Conservation (phyloP, 2,329 filamentous ascomycete species). For the Alternaria ventricosa region DNA sequence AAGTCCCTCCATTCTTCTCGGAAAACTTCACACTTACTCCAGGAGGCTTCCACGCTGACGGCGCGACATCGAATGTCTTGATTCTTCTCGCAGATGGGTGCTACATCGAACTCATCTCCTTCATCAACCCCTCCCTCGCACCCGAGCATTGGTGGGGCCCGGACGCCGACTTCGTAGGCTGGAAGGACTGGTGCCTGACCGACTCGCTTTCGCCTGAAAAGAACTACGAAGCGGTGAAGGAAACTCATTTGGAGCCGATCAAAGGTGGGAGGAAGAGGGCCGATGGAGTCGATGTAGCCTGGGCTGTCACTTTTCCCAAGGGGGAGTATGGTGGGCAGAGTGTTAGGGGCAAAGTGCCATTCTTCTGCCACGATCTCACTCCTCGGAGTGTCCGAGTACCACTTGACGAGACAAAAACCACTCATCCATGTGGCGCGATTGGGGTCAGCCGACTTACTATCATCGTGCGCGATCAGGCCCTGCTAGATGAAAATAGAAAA, state of each 20-base stretch:
- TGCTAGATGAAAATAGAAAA: constrained; percentile 19
- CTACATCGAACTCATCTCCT: constrained; percentile 72
- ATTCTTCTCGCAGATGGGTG: constrained; percentile 68
- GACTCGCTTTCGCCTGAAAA: constrained; percentile 12
- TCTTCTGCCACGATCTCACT: constrained; percentile 67
- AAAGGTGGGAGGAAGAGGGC: constrained; percentile 62
- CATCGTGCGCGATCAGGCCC: constrained; percentile 24
- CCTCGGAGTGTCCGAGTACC: constrained; percentile 64
- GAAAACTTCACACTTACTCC: constrained; percentile 64
- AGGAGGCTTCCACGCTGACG: constrained; percentile 68
- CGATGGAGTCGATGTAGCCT: constrained; percentile 64
- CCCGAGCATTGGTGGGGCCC: constrained; percentile 66
- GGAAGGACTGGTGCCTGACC: constrained; percentile 64
- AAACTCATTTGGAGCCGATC: constrained; percentile 58
- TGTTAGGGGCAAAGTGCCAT: constrained; percentile 62
- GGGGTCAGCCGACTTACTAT: constrained; percentile 50
- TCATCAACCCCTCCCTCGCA: constrained; percentile 57
- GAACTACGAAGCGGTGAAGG: constrained; percentile 21
- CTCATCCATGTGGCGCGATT: constrained; percentile 60
- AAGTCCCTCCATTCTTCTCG: constrained; percentile 56
- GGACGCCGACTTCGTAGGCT: constrained; percentile 59
- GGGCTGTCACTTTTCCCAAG: constrained; percentile 63
- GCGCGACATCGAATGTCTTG: constrained; percentile 67
- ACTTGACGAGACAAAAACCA: constrained; percentile 44
- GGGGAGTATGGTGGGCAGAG: constrained; percentile 44